These are phyloP conservation scores for Saccharomyces pastorianus DNA, from an alignment of 1,139 yeast genomes.

Conservation along the genomic window DNA sequence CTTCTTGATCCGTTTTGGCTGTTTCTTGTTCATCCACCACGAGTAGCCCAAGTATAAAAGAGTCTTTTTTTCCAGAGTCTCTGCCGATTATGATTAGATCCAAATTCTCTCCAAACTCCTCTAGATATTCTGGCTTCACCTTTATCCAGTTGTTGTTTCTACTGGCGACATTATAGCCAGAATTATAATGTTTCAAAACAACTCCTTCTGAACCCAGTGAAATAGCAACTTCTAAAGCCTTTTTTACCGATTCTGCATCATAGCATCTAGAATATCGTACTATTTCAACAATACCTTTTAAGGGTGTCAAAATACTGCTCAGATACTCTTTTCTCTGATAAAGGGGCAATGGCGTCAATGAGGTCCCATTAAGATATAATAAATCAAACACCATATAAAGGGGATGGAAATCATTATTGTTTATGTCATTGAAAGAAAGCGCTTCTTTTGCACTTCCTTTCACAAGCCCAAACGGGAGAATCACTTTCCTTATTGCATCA, in stretches of 20 bases:
- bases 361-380: conserved; percentile 54
- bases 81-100: conserved; percentile 78
- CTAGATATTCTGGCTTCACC: conserved; percentile 83
- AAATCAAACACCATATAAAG: conserved; percentile 66
- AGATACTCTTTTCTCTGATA: conserved; percentile 49
- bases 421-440: conserved; percentile 30
- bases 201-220: conserved; percentile 71
- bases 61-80: conserved; percentile 62
- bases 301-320: conserved; percentile 39
- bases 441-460: conserved; percentile 51
- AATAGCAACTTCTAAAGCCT: conserved; percentile 51
- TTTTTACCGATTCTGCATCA: conserved; percentile 45
- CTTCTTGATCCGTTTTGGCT: conserved; percentile 3
- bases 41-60: conserved; percentile 66
- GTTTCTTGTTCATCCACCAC: conserved; percentile 30
- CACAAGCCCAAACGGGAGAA: conserved; percentile 74
- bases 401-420: conserved; percentile 40
- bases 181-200: conserved; percentile 57
- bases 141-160: conserved; percentile 68
- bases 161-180: conserved; percentile 53
- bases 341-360: conserved; percentile 50
- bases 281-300: conserved; percentile 46
- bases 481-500: conserved; percentile 51
- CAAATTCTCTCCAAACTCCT: conserved; percentile 77
- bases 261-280: conserved; percentile 41